These are phyloP conservation scores for Onygenales sp. DNA, from an alignment of 2,329 filamentous ascomycete genomes.

Conservation along the genomic window DNA sequence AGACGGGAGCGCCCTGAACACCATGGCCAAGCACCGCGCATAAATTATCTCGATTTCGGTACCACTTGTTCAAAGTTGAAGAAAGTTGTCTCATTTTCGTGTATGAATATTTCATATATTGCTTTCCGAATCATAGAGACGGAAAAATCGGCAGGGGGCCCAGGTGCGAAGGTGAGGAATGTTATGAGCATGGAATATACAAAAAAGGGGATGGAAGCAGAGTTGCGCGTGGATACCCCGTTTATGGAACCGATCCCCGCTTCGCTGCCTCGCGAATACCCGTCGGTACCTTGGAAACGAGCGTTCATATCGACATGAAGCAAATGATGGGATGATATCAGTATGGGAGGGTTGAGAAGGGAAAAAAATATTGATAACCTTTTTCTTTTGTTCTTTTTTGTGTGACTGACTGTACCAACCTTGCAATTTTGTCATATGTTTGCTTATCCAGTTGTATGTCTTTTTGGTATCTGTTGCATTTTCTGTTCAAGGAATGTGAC, in stretches of 20 bases:
- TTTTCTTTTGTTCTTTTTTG: background rate
- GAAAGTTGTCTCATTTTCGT: background rate
- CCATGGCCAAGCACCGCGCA: conserved; percentile 69
- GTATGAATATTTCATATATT: conserved; percentile 1
- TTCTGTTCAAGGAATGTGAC: background rate
- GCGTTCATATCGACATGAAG: background rate
- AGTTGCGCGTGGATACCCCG: too few species aligned
- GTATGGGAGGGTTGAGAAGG: background rate
- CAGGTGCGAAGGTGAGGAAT: background rate
- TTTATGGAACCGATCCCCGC: too few species aligned
- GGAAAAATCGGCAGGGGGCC: background rate
- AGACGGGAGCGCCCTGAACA: conserved; percentile 95
- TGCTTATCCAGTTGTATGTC: background rate
- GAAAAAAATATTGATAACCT: background rate
- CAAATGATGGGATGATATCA: background rate
- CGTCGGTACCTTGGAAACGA: background rate
- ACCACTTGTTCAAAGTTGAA: background rate
- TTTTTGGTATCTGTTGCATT: background rate
- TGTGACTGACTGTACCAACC: background rate
- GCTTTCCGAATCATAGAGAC: background rate
- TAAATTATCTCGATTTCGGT: conserved; percentile 2
- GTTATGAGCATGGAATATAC: background rate
- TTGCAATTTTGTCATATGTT: conserved; percentile 1
- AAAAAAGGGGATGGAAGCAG: background rate
- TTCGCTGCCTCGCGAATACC: too few species aligned